phyloP scores from a whole-genome alignment of 176 grass and related monocot species.

The Musa beccarii region DNA sequence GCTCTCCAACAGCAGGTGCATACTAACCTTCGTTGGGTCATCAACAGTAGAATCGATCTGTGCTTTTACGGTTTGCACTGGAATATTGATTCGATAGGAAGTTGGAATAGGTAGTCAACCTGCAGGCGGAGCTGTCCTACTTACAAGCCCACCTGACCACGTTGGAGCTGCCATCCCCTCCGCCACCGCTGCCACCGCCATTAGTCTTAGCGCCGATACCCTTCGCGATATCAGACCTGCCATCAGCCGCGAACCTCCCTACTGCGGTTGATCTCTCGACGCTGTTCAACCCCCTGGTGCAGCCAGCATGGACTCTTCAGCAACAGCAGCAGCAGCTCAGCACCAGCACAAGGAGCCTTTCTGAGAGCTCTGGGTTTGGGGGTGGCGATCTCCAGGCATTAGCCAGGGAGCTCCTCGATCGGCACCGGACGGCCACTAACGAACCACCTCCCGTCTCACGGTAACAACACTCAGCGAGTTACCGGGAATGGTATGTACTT shows the following conservation, averaged over 20 bases:
- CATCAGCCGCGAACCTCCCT: conserved; percentile 33
- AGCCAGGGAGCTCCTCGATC: conserved; percentile 78
- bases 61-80: too few species aligned
- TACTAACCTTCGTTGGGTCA: too few species aligned
- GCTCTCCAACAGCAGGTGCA: conserved; percentile 88
- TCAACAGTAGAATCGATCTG: too few species aligned
- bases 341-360: background rate
- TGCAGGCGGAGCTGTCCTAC: conserved; percentile 91
- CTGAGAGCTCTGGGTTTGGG: conserved; percentile 14
- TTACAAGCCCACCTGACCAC: conserved; percentile 85
- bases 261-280: conserved; percentile 30
- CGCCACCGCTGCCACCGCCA: conserved; percentile 41
- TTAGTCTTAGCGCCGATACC: conserved; percentile 31
- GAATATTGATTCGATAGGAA: too few species aligned
- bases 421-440: conserved; percentile 44
- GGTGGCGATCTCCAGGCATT: conserved; percentile 79
- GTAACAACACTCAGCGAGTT: background rate
- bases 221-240: conserved; percentile 79
- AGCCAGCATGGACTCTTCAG: conserved; percentile 42
- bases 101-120: conserved; percentile 68
- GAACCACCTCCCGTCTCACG: conserved; percentile 28
- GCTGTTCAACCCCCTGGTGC: conserved; percentile 35
- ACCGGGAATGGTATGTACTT: conserved; percentile 2
- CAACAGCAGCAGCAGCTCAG: conserved; percentile 25
- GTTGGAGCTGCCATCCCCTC: conserved; percentile 72